Base-by-base conservation (phyloP, 352 stramenopile species). In the Phytopythium litorale region DNA sequence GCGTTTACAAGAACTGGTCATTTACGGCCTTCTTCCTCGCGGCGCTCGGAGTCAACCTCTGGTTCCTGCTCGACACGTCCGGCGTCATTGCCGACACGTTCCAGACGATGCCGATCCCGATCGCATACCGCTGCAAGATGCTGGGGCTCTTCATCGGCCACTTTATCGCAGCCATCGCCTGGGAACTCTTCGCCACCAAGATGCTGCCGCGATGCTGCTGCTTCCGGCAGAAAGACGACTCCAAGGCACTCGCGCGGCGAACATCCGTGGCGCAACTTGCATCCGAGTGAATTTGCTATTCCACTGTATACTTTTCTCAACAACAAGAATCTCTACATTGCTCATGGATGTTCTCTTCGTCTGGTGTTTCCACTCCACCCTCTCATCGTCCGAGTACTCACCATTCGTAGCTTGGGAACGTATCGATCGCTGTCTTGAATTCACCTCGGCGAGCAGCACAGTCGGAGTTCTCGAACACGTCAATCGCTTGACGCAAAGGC, bases 21-120 rank as follows among this genome's bases (percentile, higher is more conserved):
- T 84, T 72, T 60, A 70, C 75, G 18, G 43, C 35, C 7, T 52
- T 76, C 48, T 66, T 75, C 43, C 42, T 72, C 6, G 43, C 63
- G 11, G 54, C 63, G 15, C 52, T 83, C 16, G 69, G 45, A 3
- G 60, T 85, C n/a, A 85, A 81, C 45, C 42, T 84, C 18, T 88
- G 71, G 72, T 80, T 85, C 23, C 45, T 87, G 40, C 65, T 88
- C 19, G 71, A 84, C 45, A 73, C 65, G 4, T 76, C 75, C 3
- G 50, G 37, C 7, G 57, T 55, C 2, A 75, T 88, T 46, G 56
- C 75, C 6, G 43, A 65, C 33, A 67, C 70, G 7, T 88, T 88
- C 51, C 74, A 88, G 64, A 62, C 75, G 15, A 68, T 86, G 64
- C 67, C 72, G 7, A 65, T 88, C 15, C 62, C 76, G 1, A 55